Evolutionary conservation across 169 alveolate genomes (phyloP).

Genomic region (Cytauxzoon felis): DNA sequence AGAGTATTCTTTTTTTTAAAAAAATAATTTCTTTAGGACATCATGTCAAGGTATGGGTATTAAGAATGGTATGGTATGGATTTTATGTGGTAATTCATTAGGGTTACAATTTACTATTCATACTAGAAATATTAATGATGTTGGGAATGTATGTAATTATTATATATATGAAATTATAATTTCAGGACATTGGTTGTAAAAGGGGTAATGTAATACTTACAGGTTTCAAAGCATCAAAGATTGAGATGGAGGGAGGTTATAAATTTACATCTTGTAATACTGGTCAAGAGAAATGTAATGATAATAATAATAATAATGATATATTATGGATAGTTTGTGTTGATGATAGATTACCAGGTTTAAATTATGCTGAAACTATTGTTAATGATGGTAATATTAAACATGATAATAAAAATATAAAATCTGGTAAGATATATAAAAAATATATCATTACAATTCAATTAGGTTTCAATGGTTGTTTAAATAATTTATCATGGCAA

Average conservation of each 20-base stretch:
- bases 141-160: background rate
- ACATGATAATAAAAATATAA: background rate
- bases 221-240: slow-evolving; percentile 24
- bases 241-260: background rate
- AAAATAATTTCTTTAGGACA: slow-evolving; percentile 1
- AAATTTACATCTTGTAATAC: slow-evolving; percentile 36
- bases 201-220: slow-evolving; percentile 42
- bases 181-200: slow-evolving; percentile 18
- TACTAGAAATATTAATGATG: background rate
- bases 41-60: slow-evolving; percentile 5
- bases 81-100: slow-evolving; percentile 49
- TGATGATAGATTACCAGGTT: slow-evolving; percentile 52
- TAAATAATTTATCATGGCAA: background rate
- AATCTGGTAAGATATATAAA: background rate
- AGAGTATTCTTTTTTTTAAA: too few species aligned
- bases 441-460: background rate
- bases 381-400: background rate
- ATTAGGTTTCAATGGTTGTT: slow-evolving; percentile 10
- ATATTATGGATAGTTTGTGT: slow-evolving; percentile 41
- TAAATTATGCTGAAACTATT: slow-evolving; percentile 21
- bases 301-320: background rate
- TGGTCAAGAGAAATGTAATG: slow-evolving; percentile 3
- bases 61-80: slow-evolving; percentile 1
- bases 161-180: background rate
- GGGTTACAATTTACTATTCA: slow-evolving; percentile 28